A percentile compares a stretch with the other conserved stretches of the same genome.
These are phyloP conservation scores for Cryptococcus jaspeensis DNA, from an alignment of 1,284 basidiomycete genomes.

Conservation along the genomic window DNA sequence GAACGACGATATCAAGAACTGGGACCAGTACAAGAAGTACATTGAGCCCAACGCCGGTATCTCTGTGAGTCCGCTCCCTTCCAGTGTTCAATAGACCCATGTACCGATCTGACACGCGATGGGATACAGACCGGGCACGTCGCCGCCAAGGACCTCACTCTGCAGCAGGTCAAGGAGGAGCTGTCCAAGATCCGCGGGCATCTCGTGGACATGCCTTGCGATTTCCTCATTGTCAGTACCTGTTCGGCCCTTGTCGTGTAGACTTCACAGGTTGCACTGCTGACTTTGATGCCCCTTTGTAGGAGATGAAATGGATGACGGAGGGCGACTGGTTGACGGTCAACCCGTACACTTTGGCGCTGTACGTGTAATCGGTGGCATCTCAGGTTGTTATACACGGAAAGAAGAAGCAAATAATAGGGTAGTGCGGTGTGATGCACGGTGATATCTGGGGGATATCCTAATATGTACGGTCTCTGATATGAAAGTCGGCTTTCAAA, in stretches of 20 bases:
- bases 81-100: slow-evolving; percentile 3
- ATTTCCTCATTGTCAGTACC: slow-evolving; percentile 43
- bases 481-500: no score
- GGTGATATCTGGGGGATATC: no score
- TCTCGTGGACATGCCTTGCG: slow-evolving; percentile 54
- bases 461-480: no score
- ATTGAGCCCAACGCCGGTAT: slow-evolving; percentile 32
- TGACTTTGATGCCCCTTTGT: not conserved
- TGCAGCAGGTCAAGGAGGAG: slow-evolving; percentile 69
- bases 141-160: slow-evolving; percentile 60
- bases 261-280: not conserved
- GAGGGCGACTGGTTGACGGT: slow-evolving; percentile 38
- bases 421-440: not conserved
- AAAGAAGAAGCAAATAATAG: not conserved
- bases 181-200: slow-evolving; percentile 62
- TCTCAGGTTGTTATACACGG: not conserved
- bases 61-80: slow-evolving; percentile 19
- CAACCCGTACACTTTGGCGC: slow-evolving; percentile 41
- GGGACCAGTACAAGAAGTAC: slow-evolving; percentile 72
- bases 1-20: slow-evolving; percentile 71
- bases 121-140: slow-evolving; percentile 80
- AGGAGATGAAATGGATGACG: slow-evolving; percentile 18
- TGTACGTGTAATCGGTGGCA: slow-evolving; percentile 35
- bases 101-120: slow-evolving; percentile 26
- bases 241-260: not conserved